Conservation (phyloP, 2,329 filamentous ascomycete species). For the Apiospora pterosperma region DNA sequence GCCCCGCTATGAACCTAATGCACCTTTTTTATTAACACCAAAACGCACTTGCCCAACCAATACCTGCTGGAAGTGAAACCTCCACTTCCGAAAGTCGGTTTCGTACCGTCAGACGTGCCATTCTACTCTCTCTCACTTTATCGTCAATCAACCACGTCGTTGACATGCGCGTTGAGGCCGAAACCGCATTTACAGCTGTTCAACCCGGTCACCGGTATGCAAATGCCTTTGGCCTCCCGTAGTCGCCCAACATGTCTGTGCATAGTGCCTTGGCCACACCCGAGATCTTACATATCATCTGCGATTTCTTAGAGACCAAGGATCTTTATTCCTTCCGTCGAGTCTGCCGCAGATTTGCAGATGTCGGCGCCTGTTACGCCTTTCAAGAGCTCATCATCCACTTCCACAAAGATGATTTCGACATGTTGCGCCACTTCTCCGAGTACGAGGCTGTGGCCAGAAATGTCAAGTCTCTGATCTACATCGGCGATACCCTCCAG, state of each 20-base stretch:
- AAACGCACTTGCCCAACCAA: background rate
- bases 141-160: background rate
- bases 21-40: too few relatives aligned
- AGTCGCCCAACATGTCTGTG: constrained; percentile 7
- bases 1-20: background rate
- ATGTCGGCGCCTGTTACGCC: constrained; percentile 33
- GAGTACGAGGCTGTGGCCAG: constrained; percentile 19
- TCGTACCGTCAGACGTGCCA: background rate
- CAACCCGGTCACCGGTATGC: background rate
- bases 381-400: constrained; percentile 30
- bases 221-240: background rate
- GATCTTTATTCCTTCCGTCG: constrained; percentile 23
- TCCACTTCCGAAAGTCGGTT: background rate
- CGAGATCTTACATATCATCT: constrained; percentile 23
- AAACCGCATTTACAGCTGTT: background rate
- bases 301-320: constrained; percentile 18
- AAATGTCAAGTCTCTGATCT: constrained; percentile 22
- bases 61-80: background rate
- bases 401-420: constrained; percentile 21
- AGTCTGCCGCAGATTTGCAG: constrained; percentile 18
- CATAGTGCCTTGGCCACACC: constrained; percentile 10
- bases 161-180: background rate
- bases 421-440: constrained; percentile 20
- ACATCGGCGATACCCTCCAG: constrained; percentile 16
- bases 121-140: background rate